Evolutionary conservation across 805 yeast genomes (phyloP).

Genomic region (Myxozyma mucilagina): DNA sequence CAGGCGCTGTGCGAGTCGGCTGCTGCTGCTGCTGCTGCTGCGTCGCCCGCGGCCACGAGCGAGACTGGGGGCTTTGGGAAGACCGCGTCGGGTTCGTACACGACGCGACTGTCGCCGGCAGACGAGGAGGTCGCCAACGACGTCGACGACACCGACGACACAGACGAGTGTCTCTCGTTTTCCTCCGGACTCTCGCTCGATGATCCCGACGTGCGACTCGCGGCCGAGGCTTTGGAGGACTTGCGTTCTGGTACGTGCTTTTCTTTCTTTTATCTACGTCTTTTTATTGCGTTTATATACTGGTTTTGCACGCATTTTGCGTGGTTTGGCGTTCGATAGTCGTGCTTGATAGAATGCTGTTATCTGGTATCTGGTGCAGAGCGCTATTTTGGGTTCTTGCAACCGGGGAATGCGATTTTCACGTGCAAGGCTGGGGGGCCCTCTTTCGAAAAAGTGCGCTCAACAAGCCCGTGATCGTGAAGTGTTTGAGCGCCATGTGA

Average conservation of each 20-base stretch:
- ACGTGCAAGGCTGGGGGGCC: constrained; percentile 15
- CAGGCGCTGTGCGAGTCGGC: constrained; percentile 15
- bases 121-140: background rate
- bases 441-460: background rate
- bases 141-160: constrained; percentile 15
- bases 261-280: background rate
- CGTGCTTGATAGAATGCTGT: background rate
- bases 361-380: background rate
- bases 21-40: too few species aligned
- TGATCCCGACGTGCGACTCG: constrained; percentile 36
- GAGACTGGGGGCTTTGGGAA: too few species aligned
- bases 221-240: constrained; percentile 38
- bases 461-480: background rate
- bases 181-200: constrained; percentile 30
- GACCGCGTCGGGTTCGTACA: background rate
- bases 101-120: background rate
- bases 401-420: background rate
- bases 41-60: too few species aligned
- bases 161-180: constrained; percentile 29
- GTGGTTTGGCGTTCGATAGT: background rate
- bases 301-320: background rate
- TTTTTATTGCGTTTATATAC: background rate
- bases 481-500: background rate
- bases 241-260: constrained; percentile 31
- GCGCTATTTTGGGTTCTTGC: background rate